Conservation (phyloP, 768 basidiomycete species). For the Rhodocollybia butyracea region DNA sequence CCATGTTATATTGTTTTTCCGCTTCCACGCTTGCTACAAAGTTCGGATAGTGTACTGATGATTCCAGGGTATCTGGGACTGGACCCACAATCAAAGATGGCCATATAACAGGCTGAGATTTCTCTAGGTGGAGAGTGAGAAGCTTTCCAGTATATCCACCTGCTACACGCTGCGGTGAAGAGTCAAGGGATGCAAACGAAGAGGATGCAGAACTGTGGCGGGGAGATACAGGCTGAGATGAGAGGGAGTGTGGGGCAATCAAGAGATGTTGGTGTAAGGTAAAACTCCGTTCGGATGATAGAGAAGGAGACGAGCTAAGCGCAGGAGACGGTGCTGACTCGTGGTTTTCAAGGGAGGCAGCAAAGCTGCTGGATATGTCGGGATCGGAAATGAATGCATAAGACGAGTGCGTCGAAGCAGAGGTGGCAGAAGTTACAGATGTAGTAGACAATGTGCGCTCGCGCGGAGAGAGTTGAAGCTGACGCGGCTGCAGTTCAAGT, state of each 20-base stretch:
- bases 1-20: conserved; percentile 79
- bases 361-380: conserved; percentile 82
- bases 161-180: conserved; percentile 35
- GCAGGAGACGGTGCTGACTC: conserved; percentile 59
- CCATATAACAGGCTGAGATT: conserved; percentile 78
- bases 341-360: conserved; percentile 74
- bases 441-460: conserved; percentile 78
- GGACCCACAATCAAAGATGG: conserved; percentile 78
- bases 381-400: conserved; percentile 82
- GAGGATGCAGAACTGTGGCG: conserved; percentile 51
- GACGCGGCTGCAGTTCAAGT: conserved; percentile 58
- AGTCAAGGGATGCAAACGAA: conserved; percentile 79
- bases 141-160: conserved; percentile 52
- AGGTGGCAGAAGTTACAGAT: conserved; percentile 57
- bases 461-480: conserved; percentile 49
- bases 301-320: conserved; percentile 53
- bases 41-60: conserved; percentile 39
- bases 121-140: conserved; percentile 77
- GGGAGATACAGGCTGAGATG: conserved; percentile 57
- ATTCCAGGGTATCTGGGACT: conserved; percentile 56
- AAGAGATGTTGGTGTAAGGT: conserved; percentile 25
- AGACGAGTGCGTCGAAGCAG: conserved; percentile 75
- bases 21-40: conserved; percentile 47
- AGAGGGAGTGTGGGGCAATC: conserved; percentile 27
- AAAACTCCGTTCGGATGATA: conserved; percentile 44